Evolutionary conservation across 139 green algal species (phyloP).

Genomic region (Prasinococcaceae sp.): DNA sequence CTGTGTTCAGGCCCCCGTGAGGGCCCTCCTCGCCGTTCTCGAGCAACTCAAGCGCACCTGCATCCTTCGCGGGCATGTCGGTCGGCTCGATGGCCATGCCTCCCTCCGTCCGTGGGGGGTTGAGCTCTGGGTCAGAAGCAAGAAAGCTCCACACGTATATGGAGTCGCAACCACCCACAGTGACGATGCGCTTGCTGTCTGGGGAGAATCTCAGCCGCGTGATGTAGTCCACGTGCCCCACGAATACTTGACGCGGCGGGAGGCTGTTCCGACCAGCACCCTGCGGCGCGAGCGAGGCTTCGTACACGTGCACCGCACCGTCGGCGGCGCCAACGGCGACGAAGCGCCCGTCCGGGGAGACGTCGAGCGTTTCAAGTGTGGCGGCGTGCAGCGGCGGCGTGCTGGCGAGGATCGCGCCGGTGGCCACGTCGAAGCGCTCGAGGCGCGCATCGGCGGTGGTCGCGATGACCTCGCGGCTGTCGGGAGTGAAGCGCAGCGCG

Average conservation of each 20-base stretch:
- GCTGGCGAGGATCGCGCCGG: no score
- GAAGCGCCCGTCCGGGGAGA: slow-evolving; percentile 20
- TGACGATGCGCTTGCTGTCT: not conserved
- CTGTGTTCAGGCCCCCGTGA: not conserved
- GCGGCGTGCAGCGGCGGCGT: slow-evolving; percentile 17
- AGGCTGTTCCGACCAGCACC: not conserved
- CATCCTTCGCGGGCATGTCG: not conserved
- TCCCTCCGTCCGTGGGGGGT: not conserved
- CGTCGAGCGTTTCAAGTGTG: slow-evolving; percentile 19
- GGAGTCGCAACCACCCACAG: not conserved
- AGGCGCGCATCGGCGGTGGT: no score
- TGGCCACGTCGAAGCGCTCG: no score
- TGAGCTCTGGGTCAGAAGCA: not conserved
- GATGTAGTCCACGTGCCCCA: not conserved
- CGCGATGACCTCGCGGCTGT: no score
- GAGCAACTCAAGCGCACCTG: not conserved
- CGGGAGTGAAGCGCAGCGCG: no score
- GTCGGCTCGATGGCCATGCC: not conserved
- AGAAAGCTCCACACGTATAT: not conserved
- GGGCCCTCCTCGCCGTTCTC: not conserved
- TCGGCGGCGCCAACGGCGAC: slow-evolving; percentile 11
- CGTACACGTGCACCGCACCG: not conserved
- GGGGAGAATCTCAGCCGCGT: slow-evolving; percentile 14
- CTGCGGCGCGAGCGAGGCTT: no score
- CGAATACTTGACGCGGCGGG: not conserved